Evolutionary conservation across 139 green algal genomes (phyloP).

Genomic region (Closterium sp.): DNA sequence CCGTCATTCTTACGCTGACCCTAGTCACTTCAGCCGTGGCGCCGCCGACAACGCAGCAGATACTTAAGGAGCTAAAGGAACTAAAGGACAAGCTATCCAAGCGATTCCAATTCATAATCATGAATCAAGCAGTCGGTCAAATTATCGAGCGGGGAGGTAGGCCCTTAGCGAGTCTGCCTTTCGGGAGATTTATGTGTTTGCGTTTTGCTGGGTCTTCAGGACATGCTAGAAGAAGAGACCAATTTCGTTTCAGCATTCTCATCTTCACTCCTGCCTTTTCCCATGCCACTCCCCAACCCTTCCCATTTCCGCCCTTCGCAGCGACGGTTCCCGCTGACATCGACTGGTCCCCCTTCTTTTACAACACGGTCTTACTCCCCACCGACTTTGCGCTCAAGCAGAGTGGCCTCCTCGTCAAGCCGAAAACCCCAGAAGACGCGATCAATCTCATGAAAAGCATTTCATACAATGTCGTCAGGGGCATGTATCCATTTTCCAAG

Average conservation of each 20-base stretch:
- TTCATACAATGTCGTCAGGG: not conserved
- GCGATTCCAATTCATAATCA: not conserved
- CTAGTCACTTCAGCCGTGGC: not conserved
- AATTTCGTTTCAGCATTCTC: not conserved
- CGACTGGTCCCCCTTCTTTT: not conserved
- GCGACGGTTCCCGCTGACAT: not conserved
- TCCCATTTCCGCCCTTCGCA: not conserved
- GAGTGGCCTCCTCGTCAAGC: not conserved
- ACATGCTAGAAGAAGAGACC: not conserved
- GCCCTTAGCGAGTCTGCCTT: not conserved
- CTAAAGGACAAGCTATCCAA: not conserved
- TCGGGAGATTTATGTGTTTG: not conserved
- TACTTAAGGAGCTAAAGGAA: not conserved
- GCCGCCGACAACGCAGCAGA: not conserved
- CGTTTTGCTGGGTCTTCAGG: not conserved
- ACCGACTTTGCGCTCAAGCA: not conserved
- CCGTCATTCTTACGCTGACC: not conserved
- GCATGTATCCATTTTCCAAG: not conserved
- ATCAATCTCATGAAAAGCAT: not conserved
- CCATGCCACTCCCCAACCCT: not conserved
- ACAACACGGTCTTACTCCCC: not conserved
- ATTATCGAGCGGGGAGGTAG: not conserved
- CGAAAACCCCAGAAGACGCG: not conserved
- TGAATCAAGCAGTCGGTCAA: not conserved
- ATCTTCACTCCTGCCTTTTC: not conserved